Base-by-base conservation (phyloP, 768 basidiomycete genomes). In the Boletales sp. region DNA sequence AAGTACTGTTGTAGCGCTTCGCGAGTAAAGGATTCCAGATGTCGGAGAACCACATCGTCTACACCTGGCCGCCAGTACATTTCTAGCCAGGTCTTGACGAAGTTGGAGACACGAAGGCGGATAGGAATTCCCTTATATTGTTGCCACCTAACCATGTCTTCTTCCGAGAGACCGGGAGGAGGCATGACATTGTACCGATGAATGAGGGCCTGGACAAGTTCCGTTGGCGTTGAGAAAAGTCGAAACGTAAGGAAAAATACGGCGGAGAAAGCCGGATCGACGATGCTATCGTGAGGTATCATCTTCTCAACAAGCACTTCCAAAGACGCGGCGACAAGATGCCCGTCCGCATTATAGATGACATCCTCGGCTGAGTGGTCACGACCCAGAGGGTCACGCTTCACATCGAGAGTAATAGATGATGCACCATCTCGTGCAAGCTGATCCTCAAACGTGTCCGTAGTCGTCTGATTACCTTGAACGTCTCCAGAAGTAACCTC, bases 191-290 rank as follows among this genome's bases (percentile, higher is more conserved):
- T 88, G 68, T 92, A 98, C 17, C 96, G 87, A 35, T 75, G 68
- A 53, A 94, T 85, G 54, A 97, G 72, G 1, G 85, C 79, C 18
- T 86, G 81, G 9, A 91, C 79, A 25, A 99, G 79, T 43, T 89
- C 84, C 8, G 70, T 46, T 2, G 96, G 89, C 0, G 86, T 80
- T 2, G 88, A 82, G 71, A 96, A 97, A 48, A 97, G 71, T 30
- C 95, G 83, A 77, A 98, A 99, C 0, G 94, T 97, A 60, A 94
- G 76, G 76, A 94, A 94, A 74, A 99, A 98, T 30, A 94, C 87
- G 5, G 86, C 81, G 13, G 86, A 80, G 66, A 97, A 94, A 0
- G 84, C 82, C 15, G 88, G 75, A 61, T 97, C 94, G 48, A 93
- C 91, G 39, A 94, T 80, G 50, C 84, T 85, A 62, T 93, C 92